Conservation (phyloP, 164 flowering plant species). For the Platanus orientalis region DNA sequence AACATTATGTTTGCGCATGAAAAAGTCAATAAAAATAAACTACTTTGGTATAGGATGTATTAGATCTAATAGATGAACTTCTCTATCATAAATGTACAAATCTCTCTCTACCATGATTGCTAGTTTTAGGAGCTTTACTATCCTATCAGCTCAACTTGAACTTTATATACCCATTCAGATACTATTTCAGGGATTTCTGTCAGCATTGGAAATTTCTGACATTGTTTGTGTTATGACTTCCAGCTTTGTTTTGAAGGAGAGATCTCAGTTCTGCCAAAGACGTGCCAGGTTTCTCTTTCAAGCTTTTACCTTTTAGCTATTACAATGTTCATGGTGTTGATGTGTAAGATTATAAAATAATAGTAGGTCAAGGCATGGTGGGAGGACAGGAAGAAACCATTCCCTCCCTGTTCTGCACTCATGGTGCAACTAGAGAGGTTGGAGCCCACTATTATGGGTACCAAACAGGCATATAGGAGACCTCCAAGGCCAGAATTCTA, state of each 20-base stretch:
- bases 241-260: conserved; percentile 80
- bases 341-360: not conserved
- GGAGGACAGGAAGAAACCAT: not conserved
- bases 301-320: not conserved
- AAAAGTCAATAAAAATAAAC: no score
- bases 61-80: no score
- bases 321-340: no score
- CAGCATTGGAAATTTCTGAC: conserved; percentile 5
- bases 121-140: not conserved
- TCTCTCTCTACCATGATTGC: not conserved
- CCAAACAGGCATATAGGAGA: no score
- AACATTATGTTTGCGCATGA: no score
- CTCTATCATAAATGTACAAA: no score
- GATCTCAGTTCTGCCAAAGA: conserved; percentile 49
- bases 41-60: no score
- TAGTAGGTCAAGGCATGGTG: not conserved
- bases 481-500: no score
- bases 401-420: not conserved
- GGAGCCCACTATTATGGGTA: not conserved
- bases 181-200: not conserved
- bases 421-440: not conserved
- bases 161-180: not conserved
- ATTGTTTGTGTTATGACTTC: conserved; percentile 11
- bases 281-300: conserved; percentile 47
- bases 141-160: not conserved